Evolutionary conservation across 1,139 yeast genomes (phyloP).

Genomic region (Saccharomycopsis phalli): DNA sequence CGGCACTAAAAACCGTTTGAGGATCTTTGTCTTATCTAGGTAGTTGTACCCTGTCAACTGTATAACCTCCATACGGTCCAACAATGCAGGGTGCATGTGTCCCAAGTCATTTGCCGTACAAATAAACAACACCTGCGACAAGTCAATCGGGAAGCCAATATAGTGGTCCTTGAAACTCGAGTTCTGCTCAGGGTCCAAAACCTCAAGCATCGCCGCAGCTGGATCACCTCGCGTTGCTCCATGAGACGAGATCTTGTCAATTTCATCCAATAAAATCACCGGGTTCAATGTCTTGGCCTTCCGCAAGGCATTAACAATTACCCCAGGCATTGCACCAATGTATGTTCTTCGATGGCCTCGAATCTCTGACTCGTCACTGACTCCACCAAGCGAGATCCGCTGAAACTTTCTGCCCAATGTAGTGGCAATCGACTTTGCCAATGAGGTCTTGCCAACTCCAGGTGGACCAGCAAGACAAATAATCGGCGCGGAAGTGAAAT

Average conservation of each 20-base stretch:
- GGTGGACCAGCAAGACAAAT: constrained; percentile 88
- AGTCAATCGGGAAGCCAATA: constrained; percentile 78
- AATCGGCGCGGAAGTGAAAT: constrained; percentile 53
- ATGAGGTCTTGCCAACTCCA: constrained; percentile 89
- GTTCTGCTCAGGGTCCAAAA: constrained; percentile 88
- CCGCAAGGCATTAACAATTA: constrained; percentile 68
- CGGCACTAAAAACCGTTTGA: constrained; percentile 64
- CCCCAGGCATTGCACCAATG: constrained; percentile 92
- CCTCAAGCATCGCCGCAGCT: constrained; percentile 82
- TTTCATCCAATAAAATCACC: constrained; percentile 80
- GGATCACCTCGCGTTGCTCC: constrained; percentile 77
- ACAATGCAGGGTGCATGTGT: constrained; percentile 66
- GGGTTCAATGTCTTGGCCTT: constrained; percentile 80
- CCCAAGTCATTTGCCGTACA: constrained; percentile 87
- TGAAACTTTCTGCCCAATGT: constrained; percentile 75
- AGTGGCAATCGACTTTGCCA: constrained; percentile 80
- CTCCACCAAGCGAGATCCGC: constrained; percentile 80
- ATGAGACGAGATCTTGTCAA: constrained; percentile 63
- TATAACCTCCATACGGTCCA: constrained; percentile 82
- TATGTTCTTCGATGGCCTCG: constrained; percentile 90
- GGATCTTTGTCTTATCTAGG: constrained; percentile 70
- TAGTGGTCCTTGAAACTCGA: constrained; percentile 73
- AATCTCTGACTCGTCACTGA: constrained; percentile 83
- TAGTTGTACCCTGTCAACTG: constrained; percentile 76
- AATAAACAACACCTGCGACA: constrained; percentile 74